These are phyloP conservation scores for Podospora conica DNA, from an alignment of 495 filamentous ascomycete species.

Conservation along the genomic window DNA sequence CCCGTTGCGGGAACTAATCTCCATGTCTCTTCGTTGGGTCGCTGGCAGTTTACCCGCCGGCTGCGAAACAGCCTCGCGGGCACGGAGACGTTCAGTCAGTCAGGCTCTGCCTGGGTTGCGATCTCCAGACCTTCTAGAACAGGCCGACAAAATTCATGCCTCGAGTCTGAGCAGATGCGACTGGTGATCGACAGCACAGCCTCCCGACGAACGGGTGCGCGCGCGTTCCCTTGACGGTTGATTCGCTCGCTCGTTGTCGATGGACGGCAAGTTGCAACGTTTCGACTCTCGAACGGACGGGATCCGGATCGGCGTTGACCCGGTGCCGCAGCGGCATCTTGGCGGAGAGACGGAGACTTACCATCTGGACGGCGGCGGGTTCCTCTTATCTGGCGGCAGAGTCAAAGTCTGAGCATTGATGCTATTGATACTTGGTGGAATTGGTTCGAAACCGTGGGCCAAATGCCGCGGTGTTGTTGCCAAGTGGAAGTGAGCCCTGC, in stretches of 20 bases:
- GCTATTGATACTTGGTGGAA: not conserved
- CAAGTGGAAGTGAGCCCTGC: not conserved
- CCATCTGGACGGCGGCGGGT: not conserved
- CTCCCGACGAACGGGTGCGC: not conserved
- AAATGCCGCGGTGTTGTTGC: not conserved
- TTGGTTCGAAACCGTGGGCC: not conserved
- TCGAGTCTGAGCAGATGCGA: not conserved
- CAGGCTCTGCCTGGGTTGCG: not conserved
- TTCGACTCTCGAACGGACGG: constrained; percentile 6
- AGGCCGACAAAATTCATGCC: not conserved
- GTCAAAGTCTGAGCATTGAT: not conserved
- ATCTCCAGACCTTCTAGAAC: constrained; percentile 2
- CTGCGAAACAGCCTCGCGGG: not conserved
- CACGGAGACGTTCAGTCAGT: not conserved
- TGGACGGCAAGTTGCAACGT: constrained; percentile 2
- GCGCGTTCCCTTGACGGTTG: not conserved
- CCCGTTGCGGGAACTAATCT: constrained; percentile 9
- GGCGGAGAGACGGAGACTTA: not conserved
- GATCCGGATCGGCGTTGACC: constrained; percentile 14
- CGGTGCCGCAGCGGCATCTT: constrained; percentile 11
- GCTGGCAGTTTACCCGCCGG: not conserved
- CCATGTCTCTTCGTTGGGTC: not conserved
- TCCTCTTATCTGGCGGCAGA: not conserved
- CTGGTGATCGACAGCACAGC: not conserved
- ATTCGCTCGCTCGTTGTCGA: not conserved